These are phyloP conservation scores for Brachypodium distachyon DNA, from an alignment of 202 grass and related monocot genomes.

Conservation along the genomic window DNA sequence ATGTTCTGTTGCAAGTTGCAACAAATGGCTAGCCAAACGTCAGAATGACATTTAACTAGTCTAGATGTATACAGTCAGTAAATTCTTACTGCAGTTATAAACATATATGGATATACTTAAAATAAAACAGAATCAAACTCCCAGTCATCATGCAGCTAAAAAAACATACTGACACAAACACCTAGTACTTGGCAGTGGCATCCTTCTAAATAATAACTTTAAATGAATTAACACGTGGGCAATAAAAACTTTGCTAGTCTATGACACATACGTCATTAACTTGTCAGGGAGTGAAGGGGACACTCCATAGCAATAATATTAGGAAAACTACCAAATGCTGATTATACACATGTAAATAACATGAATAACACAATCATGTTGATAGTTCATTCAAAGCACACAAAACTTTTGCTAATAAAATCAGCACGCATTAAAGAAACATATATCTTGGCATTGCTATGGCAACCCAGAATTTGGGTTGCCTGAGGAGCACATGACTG, in stretches of 20 bases:
- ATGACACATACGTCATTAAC: neutral
- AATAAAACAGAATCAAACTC: neutral
- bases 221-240: neutral
- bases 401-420: neutral
- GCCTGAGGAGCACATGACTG: neutral
- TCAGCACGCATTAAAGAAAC: neutral
- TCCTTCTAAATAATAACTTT: neutral
- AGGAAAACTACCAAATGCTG: neutral
- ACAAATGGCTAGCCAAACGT: neutral
- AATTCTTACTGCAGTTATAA: neutral
- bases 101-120: neutral
- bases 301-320: neutral
- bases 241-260: neutral
- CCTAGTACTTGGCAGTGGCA: neutral
- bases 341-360: neutral
- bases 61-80: neutral
- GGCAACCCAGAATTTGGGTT: neutral
- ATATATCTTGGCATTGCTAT: neutral
- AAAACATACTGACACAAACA: neutral
- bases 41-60: neutral
- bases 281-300: neutral
- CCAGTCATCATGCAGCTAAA: neutral
- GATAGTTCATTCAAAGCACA: neutral
- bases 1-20: neutral
- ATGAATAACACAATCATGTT: neutral